Evolutionary conservation across 192 early-diverging fungal species (phyloP).

Genomic region (Linnemannia elongata): DNA sequence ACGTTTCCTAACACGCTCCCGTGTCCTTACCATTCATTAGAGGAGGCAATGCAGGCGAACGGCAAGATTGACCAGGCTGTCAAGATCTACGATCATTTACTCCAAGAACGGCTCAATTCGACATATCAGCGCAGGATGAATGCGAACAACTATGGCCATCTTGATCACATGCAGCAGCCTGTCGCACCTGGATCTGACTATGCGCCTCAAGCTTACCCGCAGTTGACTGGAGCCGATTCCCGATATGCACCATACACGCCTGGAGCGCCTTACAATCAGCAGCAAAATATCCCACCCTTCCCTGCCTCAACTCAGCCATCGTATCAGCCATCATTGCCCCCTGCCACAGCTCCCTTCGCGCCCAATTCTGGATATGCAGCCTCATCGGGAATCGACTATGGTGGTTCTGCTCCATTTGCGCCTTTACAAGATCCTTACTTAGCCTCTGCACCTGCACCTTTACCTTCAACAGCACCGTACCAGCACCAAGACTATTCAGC

Average conservation of each 20-base stretch:
- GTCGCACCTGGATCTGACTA: slow-evolving; percentile 49
- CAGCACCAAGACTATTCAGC: slow-evolving; percentile 18
- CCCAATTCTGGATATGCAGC: slow-evolving; percentile 37
- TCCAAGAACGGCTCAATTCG: slow-evolving; percentile 78
- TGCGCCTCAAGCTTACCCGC: slow-evolving; percentile 37
- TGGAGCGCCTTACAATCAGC: slow-evolving; percentile 36
- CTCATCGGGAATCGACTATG: slow-evolving; percentile 15
- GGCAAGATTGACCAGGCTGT: slow-evolving; percentile 86
- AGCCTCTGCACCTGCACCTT: slow-evolving; percentile 19
- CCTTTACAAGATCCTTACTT: slow-evolving; percentile 21
- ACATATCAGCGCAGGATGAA: slow-evolving; percentile 41
- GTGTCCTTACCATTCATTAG: slow-evolving; percentile 21
- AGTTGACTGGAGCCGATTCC: slow-evolving; percentile 47
- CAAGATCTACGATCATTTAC: slow-evolving; percentile 88
- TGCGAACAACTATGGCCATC: slow-evolving; percentile 32
- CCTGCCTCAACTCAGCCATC: slow-evolving; percentile 1
- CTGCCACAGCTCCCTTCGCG: slow-evolving; percentile 53
- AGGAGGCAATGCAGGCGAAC: slow-evolving; percentile 81
- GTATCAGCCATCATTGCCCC: slow-evolving; percentile 47
- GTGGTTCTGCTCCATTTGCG: slow-evolving; percentile 42
- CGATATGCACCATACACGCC: slow-evolving; percentile 46
- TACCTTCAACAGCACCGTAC: slow-evolving; percentile 5
- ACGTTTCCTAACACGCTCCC: not conserved
- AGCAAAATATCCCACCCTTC: not conserved
- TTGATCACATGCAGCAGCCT: slow-evolving; percentile 36